Base-by-base conservation (phyloP, 495 filamentous ascomycete genomes). In the Podospora didyma region DNA sequence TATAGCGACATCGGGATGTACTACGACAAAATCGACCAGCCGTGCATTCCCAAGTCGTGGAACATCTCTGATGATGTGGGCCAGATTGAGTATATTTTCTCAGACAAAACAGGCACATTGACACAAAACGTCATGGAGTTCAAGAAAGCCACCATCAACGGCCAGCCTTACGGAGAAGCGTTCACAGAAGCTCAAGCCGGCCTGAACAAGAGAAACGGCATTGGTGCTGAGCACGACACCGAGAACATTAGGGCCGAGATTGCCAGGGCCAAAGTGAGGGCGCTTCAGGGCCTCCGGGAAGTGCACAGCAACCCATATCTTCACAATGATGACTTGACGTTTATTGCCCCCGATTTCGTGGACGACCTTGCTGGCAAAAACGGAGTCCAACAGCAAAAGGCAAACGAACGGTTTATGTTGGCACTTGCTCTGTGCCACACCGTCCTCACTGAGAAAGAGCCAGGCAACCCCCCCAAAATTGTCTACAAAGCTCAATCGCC, bases 101-200 rank as follows among this genome's bases (percentile, higher is more conserved):
- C 95, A 1, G 95, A 99, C 76, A 99, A 99, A 73, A 99, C 95
- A 2, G 95, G 95, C 35, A 99, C 95, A 4, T 74, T 99, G 62
- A 99, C 95, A 6, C 95, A 99, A 65, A 99, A 99, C 67, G 90
- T 97, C 49, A 99, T 99, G 95, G 95, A 99, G 73, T 99, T 97
- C 83, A 97, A 97, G 71, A 99, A 99, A 67, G 88, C 85, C 56
- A 95, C 90, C 17, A 86, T 99, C 69, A 97, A 97, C 66, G 94
- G 95, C 10, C 79, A 91, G 51, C 83, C 92, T 9, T 99, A 99
- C 64, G 95, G 95, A 45, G 95, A 97, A 73, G 95, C 95, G 0
- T 97, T 96, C 66, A 97, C 95, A 0, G 95, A 99, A 71, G 95
- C 95, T 0, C 88, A 95, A 69, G 86, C 92, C 48, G 95, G 95